Conservation (phyloP, 2,329 filamentous ascomycete genomes). For the Pseudovirgaria hyperparasitica region DNA sequence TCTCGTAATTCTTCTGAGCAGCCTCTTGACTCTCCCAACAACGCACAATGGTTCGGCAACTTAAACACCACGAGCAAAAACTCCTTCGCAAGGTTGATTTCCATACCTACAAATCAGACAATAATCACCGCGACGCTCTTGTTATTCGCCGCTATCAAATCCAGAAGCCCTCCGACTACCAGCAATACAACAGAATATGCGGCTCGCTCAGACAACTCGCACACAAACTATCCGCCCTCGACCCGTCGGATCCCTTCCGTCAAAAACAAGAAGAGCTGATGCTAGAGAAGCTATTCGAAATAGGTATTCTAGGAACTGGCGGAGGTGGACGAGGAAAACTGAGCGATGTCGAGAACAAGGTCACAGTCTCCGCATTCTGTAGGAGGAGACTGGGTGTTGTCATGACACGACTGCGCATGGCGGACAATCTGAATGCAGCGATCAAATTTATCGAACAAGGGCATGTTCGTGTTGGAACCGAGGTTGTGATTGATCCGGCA, state of each 20-base stretch:
- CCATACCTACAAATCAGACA: constrained; percentile 82
- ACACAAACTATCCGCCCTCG: constrained; percentile 70
- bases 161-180: constrained; percentile 79
- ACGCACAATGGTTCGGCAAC: constrained; percentile 72
- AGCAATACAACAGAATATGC: constrained; percentile 30
- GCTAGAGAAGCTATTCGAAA: constrained; percentile 83
- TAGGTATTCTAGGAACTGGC: constrained; percentile 68
- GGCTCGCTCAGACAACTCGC: constrained; percentile 77
- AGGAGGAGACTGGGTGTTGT: constrained; percentile 73
- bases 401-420: constrained; percentile 85
- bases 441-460: constrained; percentile 88
- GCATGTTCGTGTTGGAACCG: constrained; percentile 81
- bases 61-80: constrained; percentile 96
- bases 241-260: constrained; percentile 65
- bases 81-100: constrained; percentile 89
- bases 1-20: background rate
- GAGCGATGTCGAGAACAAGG: constrained; percentile 65
- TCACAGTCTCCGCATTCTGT: constrained; percentile 83
- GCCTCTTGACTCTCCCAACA: background rate
- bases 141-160: constrained; percentile 82
- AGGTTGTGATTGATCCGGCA: constrained; percentile 79
- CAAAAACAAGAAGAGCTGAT: constrained; percentile 76
- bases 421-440: constrained; percentile 69
- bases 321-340: constrained; percentile 50
- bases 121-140: constrained; percentile 68